phyloP scores from a whole-genome alignment of 2,329 filamentous ascomycete species.

The Arthrobotrys sinensis region DNA sequence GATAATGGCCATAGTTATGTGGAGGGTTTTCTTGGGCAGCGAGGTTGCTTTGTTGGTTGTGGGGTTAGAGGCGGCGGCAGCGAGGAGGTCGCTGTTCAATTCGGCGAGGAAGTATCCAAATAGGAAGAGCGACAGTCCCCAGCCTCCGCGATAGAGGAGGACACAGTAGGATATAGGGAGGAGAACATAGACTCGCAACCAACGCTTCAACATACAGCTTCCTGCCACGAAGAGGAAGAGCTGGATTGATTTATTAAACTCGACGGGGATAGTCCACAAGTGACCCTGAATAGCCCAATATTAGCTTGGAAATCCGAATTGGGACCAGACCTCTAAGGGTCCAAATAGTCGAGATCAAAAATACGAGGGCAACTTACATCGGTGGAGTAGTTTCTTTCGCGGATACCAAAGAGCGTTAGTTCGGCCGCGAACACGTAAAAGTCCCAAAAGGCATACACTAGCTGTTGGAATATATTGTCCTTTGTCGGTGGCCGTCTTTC shows the following conservation, averaged over 20 bases:
- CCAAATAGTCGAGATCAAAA: background rate
- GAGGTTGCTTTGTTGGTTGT: slow-evolving; percentile 6
- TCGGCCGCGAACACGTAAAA: slow-evolving; percentile 39
- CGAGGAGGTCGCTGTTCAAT: slow-evolving; percentile 46
- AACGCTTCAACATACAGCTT: slow-evolving; percentile 28
- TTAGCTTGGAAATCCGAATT: slow-evolving; percentile 62
- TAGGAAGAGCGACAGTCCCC: slow-evolving; percentile 36
- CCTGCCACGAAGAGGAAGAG: slow-evolving; percentile 42
- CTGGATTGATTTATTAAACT: slow-evolving; percentile 36
- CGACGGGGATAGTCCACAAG: slow-evolving; percentile 48
- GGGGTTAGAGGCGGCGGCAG: slow-evolving; percentile 32
- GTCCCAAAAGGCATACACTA: slow-evolving; percentile 4
- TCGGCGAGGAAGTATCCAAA: slow-evolving; percentile 51
- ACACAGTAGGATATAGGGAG: slow-evolving; percentile 3
- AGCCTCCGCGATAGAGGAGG: slow-evolving; percentile 23
- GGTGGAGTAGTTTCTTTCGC: slow-evolving; percentile 13
- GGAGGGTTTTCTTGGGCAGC: slow-evolving; percentile 64
- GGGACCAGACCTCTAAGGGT: too few species aligned
- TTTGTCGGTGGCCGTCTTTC: slow-evolving; percentile 27
- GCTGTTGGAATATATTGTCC: slow-evolving; percentile 28
- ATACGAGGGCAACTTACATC: slow-evolving; percentile 41
- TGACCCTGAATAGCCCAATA: slow-evolving; percentile 66
- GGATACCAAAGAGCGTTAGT: slow-evolving; percentile 19
- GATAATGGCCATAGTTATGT: slow-evolving; percentile 69
- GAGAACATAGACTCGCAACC: slow-evolving; percentile 25